These are phyloP conservation scores for Adiantum capillusveneris DNA, from an alignment of 75 land plant genomes.

Conservation along the genomic window DNA sequence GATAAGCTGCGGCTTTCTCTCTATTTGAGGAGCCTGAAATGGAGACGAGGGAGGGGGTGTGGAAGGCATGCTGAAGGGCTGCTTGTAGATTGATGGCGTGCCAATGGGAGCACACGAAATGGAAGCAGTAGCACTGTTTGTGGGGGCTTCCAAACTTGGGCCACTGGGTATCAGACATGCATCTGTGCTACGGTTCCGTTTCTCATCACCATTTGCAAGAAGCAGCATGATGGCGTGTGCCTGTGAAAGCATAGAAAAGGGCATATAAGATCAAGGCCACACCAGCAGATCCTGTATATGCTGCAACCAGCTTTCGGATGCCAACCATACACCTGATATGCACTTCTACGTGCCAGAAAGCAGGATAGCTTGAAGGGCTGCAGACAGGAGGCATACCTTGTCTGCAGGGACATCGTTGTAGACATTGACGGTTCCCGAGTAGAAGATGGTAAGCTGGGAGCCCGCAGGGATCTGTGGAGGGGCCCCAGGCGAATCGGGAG, in stretches of 20 bases:
- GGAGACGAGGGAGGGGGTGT: slow-evolving; percentile 5
- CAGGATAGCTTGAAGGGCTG: not conserved
- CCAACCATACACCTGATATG: no score
- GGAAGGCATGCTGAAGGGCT: slow-evolving; percentile 2
- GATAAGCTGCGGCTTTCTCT: slow-evolving; percentile 1
- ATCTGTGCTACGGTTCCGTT: no score
- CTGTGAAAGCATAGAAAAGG: slow-evolving; percentile 16
- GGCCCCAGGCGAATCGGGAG: not conserved
- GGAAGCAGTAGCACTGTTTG: no score
- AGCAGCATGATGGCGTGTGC: slow-evolving; percentile 66
- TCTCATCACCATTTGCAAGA: slow-evolving; percentile 25
- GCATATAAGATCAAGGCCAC: no score
- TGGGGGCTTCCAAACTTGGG: no score
- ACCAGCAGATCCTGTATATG: no score
- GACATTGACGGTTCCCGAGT: slow-evolving; percentile 34
- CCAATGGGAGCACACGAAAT: slow-evolving; percentile 2
- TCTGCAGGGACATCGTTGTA: slow-evolving; percentile 40
- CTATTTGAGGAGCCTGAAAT: slow-evolving; percentile 8
- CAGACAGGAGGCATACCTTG: slow-evolving; percentile 22
- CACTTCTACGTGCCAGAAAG: no score
- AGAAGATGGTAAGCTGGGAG: slow-evolving; percentile 48
- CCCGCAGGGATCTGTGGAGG: not conserved
- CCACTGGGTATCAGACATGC: no score
- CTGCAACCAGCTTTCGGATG: no score
- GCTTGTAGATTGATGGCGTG: slow-evolving; percentile 3